These are phyloP conservation scores for Wickerhamiella lipophila DNA, from an alignment of 805 yeast genomes.

Conservation along the genomic window DNA sequence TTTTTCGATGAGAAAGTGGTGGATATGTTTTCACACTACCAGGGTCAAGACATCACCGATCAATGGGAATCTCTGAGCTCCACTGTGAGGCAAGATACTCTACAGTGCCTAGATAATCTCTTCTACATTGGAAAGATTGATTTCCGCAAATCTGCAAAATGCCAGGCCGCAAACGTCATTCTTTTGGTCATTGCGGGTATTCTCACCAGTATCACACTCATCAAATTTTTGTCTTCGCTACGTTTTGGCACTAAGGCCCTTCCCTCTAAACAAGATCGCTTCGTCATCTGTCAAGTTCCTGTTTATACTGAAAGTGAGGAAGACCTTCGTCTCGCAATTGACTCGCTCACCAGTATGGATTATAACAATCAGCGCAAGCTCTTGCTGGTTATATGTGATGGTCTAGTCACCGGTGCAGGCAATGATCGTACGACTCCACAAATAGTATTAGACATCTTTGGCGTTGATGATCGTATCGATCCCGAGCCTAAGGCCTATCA, in stretches of 20 bases:
- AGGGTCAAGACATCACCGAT: conserved; percentile 30
- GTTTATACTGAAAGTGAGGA: conserved; percentile 46
- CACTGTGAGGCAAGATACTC: conserved; percentile 19
- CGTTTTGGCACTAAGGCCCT: conserved; percentile 29
- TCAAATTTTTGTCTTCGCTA: conserved; percentile 31
- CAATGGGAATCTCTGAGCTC: conserved; percentile 23
- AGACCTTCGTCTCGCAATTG: conserved; percentile 43
- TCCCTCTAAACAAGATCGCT: conserved; percentile 31
- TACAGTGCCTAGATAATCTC: conserved; percentile 29
- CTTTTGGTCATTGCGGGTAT: conserved; percentile 30
- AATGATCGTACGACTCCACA: conserved; percentile 48
- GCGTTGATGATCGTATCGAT: conserved; percentile 39
- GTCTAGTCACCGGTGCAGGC: conserved; percentile 50
- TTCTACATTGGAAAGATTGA: conserved; percentile 30
- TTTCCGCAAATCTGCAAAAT: conserved; percentile 30
- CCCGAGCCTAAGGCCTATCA: conserved; percentile 43
- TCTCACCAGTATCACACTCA: conserved; percentile 29
- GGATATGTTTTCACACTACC: conserved; percentile 25
- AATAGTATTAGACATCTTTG: conserved; percentile 43
- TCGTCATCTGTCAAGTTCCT: conserved; percentile 34
- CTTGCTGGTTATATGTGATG: conserved; percentile 47
- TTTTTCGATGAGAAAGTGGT: conserved; percentile 28
- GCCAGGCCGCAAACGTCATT: conserved; percentile 32
- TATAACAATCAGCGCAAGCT: conserved; percentile 49
- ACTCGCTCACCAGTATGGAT: conserved; percentile 45